Conservation (phyloP, 2,329 filamentous ascomycete genomes). For the Drechslerella coelobrocha region DNA sequence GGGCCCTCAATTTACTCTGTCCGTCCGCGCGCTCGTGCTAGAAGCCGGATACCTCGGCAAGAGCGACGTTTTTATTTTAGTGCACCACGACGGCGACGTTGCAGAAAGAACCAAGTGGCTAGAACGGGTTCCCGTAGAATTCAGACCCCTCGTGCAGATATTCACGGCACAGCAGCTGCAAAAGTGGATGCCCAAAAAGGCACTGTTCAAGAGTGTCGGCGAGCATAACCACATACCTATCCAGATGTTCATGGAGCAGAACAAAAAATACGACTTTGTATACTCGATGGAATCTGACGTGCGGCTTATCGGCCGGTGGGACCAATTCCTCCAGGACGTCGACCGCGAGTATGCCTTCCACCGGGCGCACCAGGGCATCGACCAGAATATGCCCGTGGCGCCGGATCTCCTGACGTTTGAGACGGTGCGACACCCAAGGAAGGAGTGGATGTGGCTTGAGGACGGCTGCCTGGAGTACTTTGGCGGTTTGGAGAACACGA, state of each 20-base stretch:
- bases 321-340: constrained; percentile 11
- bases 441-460: constrained; percentile 15
- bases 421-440: neutral
- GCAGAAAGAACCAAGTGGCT: constrained; percentile 7
- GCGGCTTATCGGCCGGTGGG: constrained; percentile 28
- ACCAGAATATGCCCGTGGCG: constrained; percentile 24
- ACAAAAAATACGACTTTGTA: constrained; percentile 21
- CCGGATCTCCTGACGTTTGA: constrained; percentile 19
- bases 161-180: constrained; percentile 28
- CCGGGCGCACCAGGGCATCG: neutral
- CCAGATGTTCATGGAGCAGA: constrained; percentile 24
- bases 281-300: constrained; percentile 23
- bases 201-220: constrained; percentile 21
- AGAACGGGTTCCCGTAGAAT: constrained; percentile 12
- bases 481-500: constrained; percentile 10
- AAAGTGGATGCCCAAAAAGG: constrained; percentile 17
- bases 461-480: constrained; percentile 14
- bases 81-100: constrained; percentile 16
- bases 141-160: constrained; percentile 18
- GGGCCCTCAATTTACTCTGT: constrained; percentile 13
- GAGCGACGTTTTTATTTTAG: constrained; percentile 25
- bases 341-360: constrained; percentile 26
- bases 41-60: constrained; percentile 34
- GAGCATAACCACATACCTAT: constrained; percentile 27
- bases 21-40: constrained; percentile 27